Percentiles rank a stretch among this genome's conserved stretches.
These are phyloP conservation scores for Penicillium nucicola DNA, from an alignment of 495 filamentous ascomycete genomes.

Conservation along the genomic window DNA sequence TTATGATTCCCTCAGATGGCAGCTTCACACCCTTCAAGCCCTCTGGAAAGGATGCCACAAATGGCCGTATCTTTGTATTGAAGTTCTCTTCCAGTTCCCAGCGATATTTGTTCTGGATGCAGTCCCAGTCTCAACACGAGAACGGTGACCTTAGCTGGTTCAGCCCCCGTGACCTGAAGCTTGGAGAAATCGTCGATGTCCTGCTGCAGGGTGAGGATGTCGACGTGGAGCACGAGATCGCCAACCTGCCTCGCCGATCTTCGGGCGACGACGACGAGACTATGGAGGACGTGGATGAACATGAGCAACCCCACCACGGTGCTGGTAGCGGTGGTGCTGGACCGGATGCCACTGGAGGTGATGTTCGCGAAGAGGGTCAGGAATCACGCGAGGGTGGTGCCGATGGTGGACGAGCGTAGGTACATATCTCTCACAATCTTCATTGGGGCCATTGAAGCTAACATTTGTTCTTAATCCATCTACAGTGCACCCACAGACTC, in stretches of 20 bases:
- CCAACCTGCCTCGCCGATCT: slow-evolving; percentile 50
- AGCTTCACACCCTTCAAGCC: slow-evolving; percentile 77
- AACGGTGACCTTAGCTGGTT: slow-evolving; percentile 72
- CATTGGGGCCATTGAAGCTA: slow-evolving; percentile 1
- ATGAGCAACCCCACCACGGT: slow-evolving; percentile 53
- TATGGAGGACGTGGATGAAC: slow-evolving; percentile 79
- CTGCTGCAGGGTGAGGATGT: slow-evolving; percentile 89
- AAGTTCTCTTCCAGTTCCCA: slow-evolving; percentile 93
- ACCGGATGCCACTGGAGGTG: slow-evolving; percentile 80
- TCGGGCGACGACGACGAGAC: slow-evolving; percentile 67
- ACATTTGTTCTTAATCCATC: background rate
- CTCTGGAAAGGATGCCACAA: slow-evolving; percentile 60
- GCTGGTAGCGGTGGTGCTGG: slow-evolving; percentile 76
- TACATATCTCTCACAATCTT: slow-evolving; percentile 51
- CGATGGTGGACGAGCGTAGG: slow-evolving; percentile 99
- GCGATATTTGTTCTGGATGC: slow-evolving; percentile 93
- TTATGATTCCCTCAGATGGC: slow-evolving; percentile 88
- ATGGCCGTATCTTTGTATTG: slow-evolving; percentile 87
- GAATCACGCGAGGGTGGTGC: slow-evolving; percentile 85
- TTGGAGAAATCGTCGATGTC: slow-evolving; percentile 79
- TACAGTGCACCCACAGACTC: slow-evolving; percentile 41
- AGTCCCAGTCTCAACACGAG: slow-evolving; percentile 77
- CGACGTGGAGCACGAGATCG: slow-evolving; percentile 74
- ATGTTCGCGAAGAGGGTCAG: slow-evolving; percentile 86
- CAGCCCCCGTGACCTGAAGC: slow-evolving; percentile 73